These are phyloP conservation scores for Populus hybrid DNA, from an alignment of 441 rosid genomes.

Conservation along the genomic window DNA sequence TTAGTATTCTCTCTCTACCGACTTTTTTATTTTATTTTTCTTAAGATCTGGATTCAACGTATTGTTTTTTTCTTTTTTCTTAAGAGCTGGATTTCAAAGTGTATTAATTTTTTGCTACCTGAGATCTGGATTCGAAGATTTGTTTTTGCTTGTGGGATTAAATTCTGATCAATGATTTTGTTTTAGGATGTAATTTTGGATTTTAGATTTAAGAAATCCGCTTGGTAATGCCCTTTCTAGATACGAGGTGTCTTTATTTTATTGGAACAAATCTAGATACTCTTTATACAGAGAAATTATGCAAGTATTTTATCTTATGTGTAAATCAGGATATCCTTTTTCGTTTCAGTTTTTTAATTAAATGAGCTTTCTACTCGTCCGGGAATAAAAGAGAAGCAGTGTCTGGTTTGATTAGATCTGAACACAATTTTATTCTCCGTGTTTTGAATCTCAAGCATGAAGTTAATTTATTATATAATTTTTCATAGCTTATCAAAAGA, in stretches of 20 bases:
- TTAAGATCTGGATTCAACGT: background rate
- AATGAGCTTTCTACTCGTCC: background rate
- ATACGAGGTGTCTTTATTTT: too few species aligned
- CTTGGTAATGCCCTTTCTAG: background rate
- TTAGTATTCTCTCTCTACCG: constrained; percentile 8
- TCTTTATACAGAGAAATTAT: background rate
- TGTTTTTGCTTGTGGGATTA: background rate
- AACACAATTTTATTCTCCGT: background rate
- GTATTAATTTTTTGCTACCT: background rate
- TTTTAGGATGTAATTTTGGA: background rate
- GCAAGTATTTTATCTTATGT: background rate
- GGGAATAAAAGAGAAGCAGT: background rate
- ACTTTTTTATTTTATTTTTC: too few species aligned
- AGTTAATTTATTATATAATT: too few species aligned
- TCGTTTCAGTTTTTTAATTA: background rate
- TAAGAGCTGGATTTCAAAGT: background rate
- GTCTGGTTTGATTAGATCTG: background rate
- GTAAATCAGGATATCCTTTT: background rate
- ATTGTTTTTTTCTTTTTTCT: background rate
- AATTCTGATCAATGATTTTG: background rate
- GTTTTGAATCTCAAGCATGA: background rate
- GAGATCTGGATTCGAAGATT: background rate
- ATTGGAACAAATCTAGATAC: background rate
- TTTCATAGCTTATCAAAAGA: background rate
- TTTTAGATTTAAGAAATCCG: background rate